These are phyloP conservation scores for Leccinum fallax DNA, from an alignment of 1,284 basidiomycete species.

Conservation along the genomic window DNA sequence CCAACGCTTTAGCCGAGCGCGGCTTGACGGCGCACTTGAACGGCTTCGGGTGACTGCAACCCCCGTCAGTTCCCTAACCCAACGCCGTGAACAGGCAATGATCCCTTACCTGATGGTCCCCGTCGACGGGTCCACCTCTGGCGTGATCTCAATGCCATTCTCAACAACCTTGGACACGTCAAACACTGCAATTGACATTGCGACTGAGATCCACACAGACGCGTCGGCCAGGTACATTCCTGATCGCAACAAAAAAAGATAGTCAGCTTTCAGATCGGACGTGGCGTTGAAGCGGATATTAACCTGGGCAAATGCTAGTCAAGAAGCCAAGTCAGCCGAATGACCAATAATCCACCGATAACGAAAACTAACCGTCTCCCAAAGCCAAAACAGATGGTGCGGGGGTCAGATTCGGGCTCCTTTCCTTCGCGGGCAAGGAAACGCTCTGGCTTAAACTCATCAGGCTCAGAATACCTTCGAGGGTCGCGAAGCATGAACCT, in stretches of 20 bases:
- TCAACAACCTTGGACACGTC: constrained; percentile 36
- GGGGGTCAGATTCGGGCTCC: constrained; percentile 54
- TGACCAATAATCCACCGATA: constrained; percentile 1
- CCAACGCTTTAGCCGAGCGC: constrained; percentile 54
- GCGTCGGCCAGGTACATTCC: constrained; percentile 59
- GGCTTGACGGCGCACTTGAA: constrained; percentile 63
- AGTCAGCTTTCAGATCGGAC: constrained; percentile 5
- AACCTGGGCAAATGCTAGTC: constrained; percentile 58
- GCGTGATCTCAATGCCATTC: constrained; percentile 44
- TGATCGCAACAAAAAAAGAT: constrained; percentile 22
- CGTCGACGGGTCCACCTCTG: constrained; percentile 53
- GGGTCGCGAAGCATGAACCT: constrained; percentile 49
- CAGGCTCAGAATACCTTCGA: constrained; percentile 37
- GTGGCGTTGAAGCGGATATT: not conserved
- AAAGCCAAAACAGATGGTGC: constrained; percentile 57
- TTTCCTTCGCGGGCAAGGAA: constrained; percentile 38
- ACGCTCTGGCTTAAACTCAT: constrained; percentile 41
- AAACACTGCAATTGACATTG: constrained; percentile 56
- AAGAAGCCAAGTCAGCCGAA: constrained; percentile 11
- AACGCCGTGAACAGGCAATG: not conserved
- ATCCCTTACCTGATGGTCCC: constrained; percentile 56
- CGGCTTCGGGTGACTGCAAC: constrained; percentile 56
- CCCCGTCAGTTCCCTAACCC: constrained; percentile 5
- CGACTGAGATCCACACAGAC: constrained; percentile 56
- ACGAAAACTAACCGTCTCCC: constrained; percentile 52